Percentiles rank a stretch among this genome's conserved stretches.
These are phyloP conservation scores for Uronychia setigera DNA, from an alignment of 73 alveolate genomes.

Conservation along the genomic window DNA sequence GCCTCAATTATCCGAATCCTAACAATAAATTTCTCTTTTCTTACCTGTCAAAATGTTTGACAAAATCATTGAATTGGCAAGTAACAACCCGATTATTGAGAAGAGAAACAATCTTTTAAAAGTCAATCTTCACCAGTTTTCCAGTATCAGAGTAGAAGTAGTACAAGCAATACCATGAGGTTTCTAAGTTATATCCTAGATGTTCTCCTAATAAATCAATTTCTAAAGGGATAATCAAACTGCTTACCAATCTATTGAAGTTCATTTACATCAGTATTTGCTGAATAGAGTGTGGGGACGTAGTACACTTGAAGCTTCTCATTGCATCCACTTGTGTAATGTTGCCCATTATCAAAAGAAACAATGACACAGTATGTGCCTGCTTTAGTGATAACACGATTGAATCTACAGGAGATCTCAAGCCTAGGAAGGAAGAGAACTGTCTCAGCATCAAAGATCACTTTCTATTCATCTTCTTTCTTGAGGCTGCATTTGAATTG, in stretches of 20 bases:
- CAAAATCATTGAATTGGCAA: constrained; percentile 16
- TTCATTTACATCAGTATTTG: background rate
- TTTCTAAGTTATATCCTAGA: constrained; percentile 3
- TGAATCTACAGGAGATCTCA: background rate
- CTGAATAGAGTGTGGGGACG: background rate
- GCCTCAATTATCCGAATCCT: background rate
- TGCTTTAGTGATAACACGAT: background rate
- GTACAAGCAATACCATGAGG: constrained; percentile 33
- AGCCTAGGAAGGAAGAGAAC: background rate
- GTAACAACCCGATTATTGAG: background rate
- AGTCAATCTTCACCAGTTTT: constrained; percentile 14
- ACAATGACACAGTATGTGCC: background rate
- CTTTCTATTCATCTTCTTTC: background rate
- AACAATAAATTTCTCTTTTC: background rate
- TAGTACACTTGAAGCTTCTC: background rate
- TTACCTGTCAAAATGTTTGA: background rate
- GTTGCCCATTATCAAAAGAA: background rate
- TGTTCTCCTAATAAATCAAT: background rate
- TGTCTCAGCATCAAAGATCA: background rate
- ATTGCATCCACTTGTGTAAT: background rate
- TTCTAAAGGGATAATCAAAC: background rate
- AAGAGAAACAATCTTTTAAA: background rate
- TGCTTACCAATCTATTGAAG: background rate
- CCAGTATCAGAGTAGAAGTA: constrained; percentile 10
- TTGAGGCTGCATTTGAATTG: background rate